Base-by-base conservation (phyloP, 2,329 filamentous ascomycete genomes). In the Fusarium stilboides region DNA sequence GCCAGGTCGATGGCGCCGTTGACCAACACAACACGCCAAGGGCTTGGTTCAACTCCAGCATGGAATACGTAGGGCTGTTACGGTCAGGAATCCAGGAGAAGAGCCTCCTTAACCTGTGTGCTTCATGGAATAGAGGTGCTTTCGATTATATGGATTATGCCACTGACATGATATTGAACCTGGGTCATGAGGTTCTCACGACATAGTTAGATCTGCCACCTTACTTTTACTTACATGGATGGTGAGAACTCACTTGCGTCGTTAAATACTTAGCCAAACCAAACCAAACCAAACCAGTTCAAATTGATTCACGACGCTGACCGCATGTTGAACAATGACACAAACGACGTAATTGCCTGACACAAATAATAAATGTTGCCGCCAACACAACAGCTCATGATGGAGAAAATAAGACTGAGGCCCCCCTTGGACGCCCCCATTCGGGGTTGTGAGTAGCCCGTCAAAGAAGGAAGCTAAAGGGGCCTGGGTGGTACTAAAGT, bases 401-500 rank as follows among this genome's bases (percentile, higher is more conserved):
- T 43, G 28, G 42, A 43, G 52, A 63, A 52, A 44, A 40, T 45
- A 46, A 61, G 37, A 44, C 43, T 57, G 20, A 60, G n/a, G 43
- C 31, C 50, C 20, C 17, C 45, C 24, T 54, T 33, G 8, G 31
- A 33, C 53, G 50, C 58, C 59, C 55, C 40, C 59, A 36, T 62
- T 62, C 24, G 39, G 36, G 19, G 43, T 39, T 54, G 19, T 22
- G 46, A 46, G 42, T 31, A 22, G 33, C 46, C 42, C 20, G 24
- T 42, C 46, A 49, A 33, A 45, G 36, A 45, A 57, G 34, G 36
- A 49, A 40, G 33, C 34, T 45, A 57, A 44, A 50, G 55, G 44
- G 45, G 47, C 56, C 65, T 42, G 52, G 55, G 50, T 54, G 62
- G 71, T 73, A 72, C 71, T 42, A 73, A 73, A 73, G 59, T 73